Percentiles rank a stretch among this genome's conserved stretches.
These are phyloP conservation scores for Daldinia caldariorum DNA, from an alignment of 495 filamentous ascomycete genomes.

Conservation along the genomic window DNA sequence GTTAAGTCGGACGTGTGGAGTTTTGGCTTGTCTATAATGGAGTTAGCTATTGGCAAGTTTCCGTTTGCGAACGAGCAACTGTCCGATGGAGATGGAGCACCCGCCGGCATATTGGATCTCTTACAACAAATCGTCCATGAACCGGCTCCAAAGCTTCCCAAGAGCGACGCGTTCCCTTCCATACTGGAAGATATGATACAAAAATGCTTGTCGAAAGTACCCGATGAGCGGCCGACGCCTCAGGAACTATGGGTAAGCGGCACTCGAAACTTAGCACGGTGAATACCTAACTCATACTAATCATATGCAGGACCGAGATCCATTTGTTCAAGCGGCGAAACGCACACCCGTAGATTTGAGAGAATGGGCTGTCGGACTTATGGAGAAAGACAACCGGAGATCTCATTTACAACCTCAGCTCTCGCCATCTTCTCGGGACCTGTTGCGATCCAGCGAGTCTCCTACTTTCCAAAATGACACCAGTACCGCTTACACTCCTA, in stretches of 20 bases:
- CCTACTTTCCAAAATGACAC: conserved; percentile 52
- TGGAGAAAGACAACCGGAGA: conserved; percentile 90
- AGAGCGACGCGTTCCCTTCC: conserved; percentile 94
- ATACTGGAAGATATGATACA: conserved; percentile 97
- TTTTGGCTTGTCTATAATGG: conserved; percentile 95
- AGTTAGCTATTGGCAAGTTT: conserved; percentile 94
- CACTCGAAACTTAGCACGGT: background rate
- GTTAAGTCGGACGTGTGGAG: conserved; percentile 99
- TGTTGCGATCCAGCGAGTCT: conserved; percentile 64
- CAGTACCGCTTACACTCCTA: conserved; percentile 61
- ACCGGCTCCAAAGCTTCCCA: conserved; percentile 88
- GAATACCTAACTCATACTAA: conserved; percentile 22
- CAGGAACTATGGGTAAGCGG: conserved; percentile 77
- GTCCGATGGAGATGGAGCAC: conserved; percentile 72
- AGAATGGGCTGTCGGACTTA: conserved; percentile 89
- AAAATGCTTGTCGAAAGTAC: conserved; percentile 89
- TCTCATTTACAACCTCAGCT: conserved; percentile 81
- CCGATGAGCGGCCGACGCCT: conserved; percentile 88
- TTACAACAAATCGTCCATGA: conserved; percentile 98
- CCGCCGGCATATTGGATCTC: conserved; percentile 94
- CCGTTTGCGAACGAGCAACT: conserved; percentile 82
- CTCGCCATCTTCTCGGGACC: conserved; percentile 66
- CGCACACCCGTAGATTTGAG: conserved; percentile 90
- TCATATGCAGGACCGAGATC: conserved; percentile 77
- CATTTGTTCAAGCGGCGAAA: conserved; percentile 93